Percentiles rank a stretch among this genome's conserved stretches.
Evolutionary conservation across 495 filamentous ascomycete species (phyloP).

Genomic region (Daldinia bambusicola): DNA sequence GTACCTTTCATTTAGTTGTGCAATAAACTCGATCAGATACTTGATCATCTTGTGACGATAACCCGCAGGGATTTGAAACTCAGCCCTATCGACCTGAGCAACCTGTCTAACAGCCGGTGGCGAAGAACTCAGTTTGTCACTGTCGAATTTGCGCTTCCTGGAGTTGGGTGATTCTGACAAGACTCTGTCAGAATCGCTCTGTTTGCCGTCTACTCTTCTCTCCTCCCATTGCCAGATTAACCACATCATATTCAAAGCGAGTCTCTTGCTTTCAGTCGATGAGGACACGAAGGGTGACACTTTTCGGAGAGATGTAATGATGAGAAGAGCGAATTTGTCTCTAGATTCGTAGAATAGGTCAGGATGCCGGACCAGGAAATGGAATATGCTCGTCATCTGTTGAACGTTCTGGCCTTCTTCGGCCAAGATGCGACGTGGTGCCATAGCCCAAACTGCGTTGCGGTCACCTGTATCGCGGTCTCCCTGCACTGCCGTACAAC

Average conservation of each 20-base stretch:
- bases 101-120: conserved; percentile 59
- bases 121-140: conserved; percentile 54
- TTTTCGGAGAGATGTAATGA: conserved; percentile 88
- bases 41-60: conserved; percentile 83
- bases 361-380: conserved; percentile 92
- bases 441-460: conserved; percentile 81
- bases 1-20: conserved; percentile 84
- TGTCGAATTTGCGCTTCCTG: conserved; percentile 80
- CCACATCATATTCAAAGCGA: conserved; percentile 88
- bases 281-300: conserved; percentile 85
- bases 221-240: conserved; percentile 95
- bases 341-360: conserved; percentile 95
- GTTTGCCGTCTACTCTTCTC: conserved; percentile 70
- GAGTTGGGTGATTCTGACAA: conserved; percentile 74
- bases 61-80: conserved; percentile 73
- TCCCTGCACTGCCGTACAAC: conserved; percentile 56
- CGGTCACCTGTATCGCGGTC: conserved; percentile 52
- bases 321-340: conserved; percentile 87
- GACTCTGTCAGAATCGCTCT: conserved; percentile 54
- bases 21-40: conserved; percentile 94
- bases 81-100: conserved; percentile 64
- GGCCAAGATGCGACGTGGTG: conserved; percentile 87
- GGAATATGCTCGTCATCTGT: conserved; percentile 96
- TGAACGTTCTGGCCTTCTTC: conserved; percentile 98
- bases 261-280: conserved; percentile 91